Percentiles rank a stretch among this genome's conserved stretches.
Conservation (phyloP, 2,329 filamentous ascomycete genomes). For the Diplodia sapinea region DNA sequence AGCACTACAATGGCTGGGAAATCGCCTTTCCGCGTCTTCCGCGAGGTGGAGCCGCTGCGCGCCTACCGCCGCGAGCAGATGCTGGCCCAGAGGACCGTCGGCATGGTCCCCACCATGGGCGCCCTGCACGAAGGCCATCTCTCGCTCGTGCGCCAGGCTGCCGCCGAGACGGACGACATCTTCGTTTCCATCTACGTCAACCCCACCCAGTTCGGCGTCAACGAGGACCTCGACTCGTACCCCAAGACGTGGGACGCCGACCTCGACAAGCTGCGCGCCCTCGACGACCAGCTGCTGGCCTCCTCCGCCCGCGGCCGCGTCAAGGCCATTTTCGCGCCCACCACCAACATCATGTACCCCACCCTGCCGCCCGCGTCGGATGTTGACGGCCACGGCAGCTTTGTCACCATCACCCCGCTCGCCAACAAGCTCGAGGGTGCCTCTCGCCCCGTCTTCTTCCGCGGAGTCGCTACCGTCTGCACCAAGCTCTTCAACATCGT, state of each 20-base stretch:
- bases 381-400: constrained; percentile 78
- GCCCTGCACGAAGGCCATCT: constrained; percentile 93
- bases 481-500: constrained; percentile 92
- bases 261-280: constrained; percentile 65
- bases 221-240: constrained; percentile 87
- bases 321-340: constrained; percentile 84
- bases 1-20: constrained; percentile 21
- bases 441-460: constrained; percentile 90
- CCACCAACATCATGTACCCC: constrained; percentile 85
- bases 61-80: constrained; percentile 70
- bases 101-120: constrained; percentile 96
- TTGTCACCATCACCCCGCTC: constrained; percentile 88
- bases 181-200: constrained; percentile 96
- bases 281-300: constrained; percentile 74
- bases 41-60: constrained; percentile 74
- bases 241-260: constrained; percentile 88
- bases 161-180: constrained; percentile 81
- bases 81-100: constrained; percentile 72
- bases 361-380: constrained; percentile 74
- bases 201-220: constrained; percentile 90
- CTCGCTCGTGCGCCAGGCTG: constrained; percentile 82
- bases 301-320: constrained; percentile 64
- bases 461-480: constrained; percentile 94
- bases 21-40: constrained; percentile 65
- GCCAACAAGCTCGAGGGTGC: constrained; percentile 81